Evolutionary conservation across 129 eudicot genomes (phyloP).

Genomic region (Chrysanthemum seticuspe): DNA sequence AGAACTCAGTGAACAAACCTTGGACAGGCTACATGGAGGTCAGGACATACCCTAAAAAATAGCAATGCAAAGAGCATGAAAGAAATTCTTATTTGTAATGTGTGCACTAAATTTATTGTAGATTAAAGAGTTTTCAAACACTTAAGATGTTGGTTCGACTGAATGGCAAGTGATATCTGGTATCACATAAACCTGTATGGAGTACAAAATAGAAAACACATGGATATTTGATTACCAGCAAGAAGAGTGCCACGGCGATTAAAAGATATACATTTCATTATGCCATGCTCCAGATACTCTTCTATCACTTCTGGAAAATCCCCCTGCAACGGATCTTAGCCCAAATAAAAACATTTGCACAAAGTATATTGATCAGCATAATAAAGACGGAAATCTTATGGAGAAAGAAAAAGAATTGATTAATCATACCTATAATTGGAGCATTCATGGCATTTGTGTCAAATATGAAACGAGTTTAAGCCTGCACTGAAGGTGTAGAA

Average conservation of each 20-base stretch:
- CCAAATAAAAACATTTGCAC: conserved; percentile 24
- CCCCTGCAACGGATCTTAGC: conserved; percentile 92
- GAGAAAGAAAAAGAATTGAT: not conserved
- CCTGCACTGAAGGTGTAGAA: conserved; percentile 17
- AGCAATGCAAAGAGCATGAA: no score
- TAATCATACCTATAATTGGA: conserved; percentile 50
- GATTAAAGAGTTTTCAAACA: no score
- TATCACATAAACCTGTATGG: no score
- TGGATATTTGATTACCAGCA: conserved; percentile 57
- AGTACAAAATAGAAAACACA: not conserved
- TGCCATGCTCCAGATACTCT: conserved; percentile 90
- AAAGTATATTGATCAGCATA: conserved; percentile 5
- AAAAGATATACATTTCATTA: conserved; percentile 90
- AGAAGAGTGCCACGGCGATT: conserved; percentile 98
- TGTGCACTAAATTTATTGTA: no score
- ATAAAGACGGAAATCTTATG: conserved; percentile 9
- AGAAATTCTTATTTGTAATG: no score
- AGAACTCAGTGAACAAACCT: no score
- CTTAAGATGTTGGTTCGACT: no score
- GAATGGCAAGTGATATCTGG: no score
- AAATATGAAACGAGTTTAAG: not conserved
- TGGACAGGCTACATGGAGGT: no score
- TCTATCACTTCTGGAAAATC: conserved; percentile 98
- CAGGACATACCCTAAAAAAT: no score
- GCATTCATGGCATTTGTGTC: conserved; percentile 45